A percentile compares a stretch with the other conserved stretches of the same genome.
Evolutionary conservation across 495 filamentous ascomycete species (phyloP).

Genomic region (Aspergillus baeticus): DNA sequence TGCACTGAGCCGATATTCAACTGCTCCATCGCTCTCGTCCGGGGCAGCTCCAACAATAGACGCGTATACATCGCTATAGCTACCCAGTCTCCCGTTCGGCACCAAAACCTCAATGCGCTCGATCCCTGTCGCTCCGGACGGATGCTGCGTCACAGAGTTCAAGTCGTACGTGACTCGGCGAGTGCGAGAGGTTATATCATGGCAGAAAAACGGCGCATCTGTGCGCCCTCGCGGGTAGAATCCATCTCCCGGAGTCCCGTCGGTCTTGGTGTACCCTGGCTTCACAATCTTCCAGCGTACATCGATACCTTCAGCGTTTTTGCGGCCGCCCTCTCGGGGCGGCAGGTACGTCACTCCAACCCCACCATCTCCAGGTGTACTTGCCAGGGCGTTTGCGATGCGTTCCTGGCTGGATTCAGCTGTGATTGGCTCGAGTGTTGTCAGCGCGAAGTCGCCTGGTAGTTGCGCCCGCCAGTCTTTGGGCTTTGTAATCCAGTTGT

Average conservation of each 20-base stretch:
- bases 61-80: conserved; percentile 2
- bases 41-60: conserved; percentile 8
- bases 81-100: neutral
- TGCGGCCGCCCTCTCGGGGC: conserved; percentile 9
- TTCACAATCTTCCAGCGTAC: conserved; percentile 13
- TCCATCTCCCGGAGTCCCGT: conserved; percentile 3
- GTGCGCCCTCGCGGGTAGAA: conserved; percentile 11
- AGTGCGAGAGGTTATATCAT: conserved; percentile 10
- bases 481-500: conserved; percentile 13
- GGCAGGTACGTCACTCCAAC: conserved; percentile 9
- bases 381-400: neutral
- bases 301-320: conserved; percentile 5
- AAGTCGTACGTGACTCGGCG: conserved; percentile 8
- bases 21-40: neutral
- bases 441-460: conserved; percentile 14
- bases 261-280: conserved; percentile 1
- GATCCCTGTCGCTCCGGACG: conserved; percentile 12
- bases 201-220: conserved; percentile 17
- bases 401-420: conserved; percentile 8
- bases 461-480: conserved; percentile 5
- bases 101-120: conserved; percentile 9
- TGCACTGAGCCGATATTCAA: conserved; percentile 3
- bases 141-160: conserved; percentile 5
- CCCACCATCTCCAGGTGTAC: neutral
- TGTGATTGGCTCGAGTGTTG: neutral